Evolutionary conservation across 2,329 filamentous ascomycete species (phyloP).

Genomic region (Aspergillus aculeatinus): DNA sequence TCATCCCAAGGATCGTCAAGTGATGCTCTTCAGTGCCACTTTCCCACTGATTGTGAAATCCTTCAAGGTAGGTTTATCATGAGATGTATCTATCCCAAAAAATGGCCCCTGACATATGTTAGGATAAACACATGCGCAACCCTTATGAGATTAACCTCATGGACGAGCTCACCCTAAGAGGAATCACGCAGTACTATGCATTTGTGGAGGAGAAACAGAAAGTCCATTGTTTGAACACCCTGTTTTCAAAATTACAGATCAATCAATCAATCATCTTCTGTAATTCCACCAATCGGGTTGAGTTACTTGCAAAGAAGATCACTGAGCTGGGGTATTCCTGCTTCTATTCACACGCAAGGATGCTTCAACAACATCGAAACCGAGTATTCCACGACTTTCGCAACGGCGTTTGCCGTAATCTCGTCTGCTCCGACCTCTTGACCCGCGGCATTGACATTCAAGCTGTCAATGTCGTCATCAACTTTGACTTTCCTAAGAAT

Average conservation of each 20-base stretch:
- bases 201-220: conserved; percentile 99
- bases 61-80: conserved; percentile 61
- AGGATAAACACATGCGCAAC: conserved; percentile 91
- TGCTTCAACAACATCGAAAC: conserved; percentile 95
- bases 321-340: conserved; percentile 98
- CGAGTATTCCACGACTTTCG: conserved; percentile 99
- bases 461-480: conserved; percentile 99
- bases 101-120: background rate
- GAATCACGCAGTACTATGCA: conserved; percentile 98
- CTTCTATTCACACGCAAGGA: conserved; percentile 98
- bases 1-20: conserved; percentile 94
- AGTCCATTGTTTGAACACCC: conserved; percentile 96
- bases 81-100: conserved; percentile 30
- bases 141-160: conserved; percentile 99
- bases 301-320: conserved; percentile 97
- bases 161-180: conserved; percentile 96
- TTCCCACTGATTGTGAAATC: conserved; percentile 96
- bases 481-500: conserved; percentile 99
- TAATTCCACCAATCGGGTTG: conserved; percentile 97
- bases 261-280: conserved; percentile 99
- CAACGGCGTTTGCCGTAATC: conserved; percentile 94
- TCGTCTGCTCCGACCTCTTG: conserved; percentile 95
- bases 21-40: conserved; percentile 98
- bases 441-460: conserved; percentile 99
- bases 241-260: conserved; percentile 98